Base-by-base conservation (phyloP, 2,329 filamentous ascomycete genomes). In the Claviceps sp. region DNA sequence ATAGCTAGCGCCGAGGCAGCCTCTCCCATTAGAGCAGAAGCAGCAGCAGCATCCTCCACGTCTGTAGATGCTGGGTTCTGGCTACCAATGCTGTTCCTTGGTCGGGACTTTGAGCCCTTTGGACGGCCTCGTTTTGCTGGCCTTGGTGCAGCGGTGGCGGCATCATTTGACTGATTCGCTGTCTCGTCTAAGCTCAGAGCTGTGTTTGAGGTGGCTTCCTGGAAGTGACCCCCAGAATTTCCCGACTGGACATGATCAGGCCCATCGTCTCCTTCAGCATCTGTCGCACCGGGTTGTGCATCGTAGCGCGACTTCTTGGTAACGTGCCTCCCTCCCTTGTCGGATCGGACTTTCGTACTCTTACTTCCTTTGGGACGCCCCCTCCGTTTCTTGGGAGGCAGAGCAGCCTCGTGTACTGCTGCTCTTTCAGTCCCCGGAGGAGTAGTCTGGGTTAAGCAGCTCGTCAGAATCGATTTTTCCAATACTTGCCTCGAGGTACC, bases 281-380 rank as follows among this genome's bases (percentile, higher is more conserved):
- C 37, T 7, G 42, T 30, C 19, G 30, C 30, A 17, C n/a, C 19
- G 26, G 42, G 22, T n/a, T 40, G 48, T 24, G 22, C 44, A 22
- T 37, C 40, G 34, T 30, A 42, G 8, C 45, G 43, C 16, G 48
- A 50, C 37, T 47, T 50, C 34, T 40, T 50, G 17, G 48, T 38
- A 4, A 38, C 13, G 22, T 55, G 53, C 30, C 37, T 55, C 30
- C 52, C 52, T 10, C 53, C 53, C 46, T 55, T 55, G n/a, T 55
- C 53, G 17, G 53, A 52, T 17, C 61, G 60, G 17, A 58, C 55
- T 48, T 64, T 67, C n/a, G 56, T 56, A 47, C 60, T 63, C 51
- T 66, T 67, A 64, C 76, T 80, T 2, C 77, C 78, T 56, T 79
- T 80, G 7, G 78, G 77, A 17, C 78, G 68, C 16, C 78, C 77